Base-by-base conservation (phyloP, 2,329 filamentous ascomycete species). In the Curvularia lunata region DNA sequence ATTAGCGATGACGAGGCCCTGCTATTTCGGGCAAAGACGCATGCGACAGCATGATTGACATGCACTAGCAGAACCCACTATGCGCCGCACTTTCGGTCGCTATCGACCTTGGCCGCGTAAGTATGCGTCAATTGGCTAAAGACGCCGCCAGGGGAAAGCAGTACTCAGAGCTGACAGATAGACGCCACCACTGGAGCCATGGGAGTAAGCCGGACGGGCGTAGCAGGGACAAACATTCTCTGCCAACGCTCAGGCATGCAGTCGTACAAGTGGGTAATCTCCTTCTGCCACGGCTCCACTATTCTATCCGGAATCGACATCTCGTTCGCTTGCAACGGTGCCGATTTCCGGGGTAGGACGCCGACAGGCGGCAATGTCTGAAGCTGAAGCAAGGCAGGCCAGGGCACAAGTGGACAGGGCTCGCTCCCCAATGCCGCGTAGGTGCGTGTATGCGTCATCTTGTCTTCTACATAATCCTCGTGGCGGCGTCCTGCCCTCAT, bases 231-330 rank as follows among this genome's bases (percentile, higher is more conserved):
- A 28, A 21, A 13, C 27, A 21, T 25, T 32, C n/a, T 45, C 38
- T 54, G 52, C 32, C 25, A 47, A 66, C 51, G 65, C 65, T 65
- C 65, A 54, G 55, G 12, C 46, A 48, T 51, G 58, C 46, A 60
- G 51, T 37, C 40, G 58, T 63, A 57, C 64, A 51, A 68, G 38
- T 65, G 63, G 66, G 18, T 41, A 50, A 25, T 16, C 8, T 10
- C 16, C 16, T 10, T 7, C 9, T 41, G 40, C 32, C 32, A 59
- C 55, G 54, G 56, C 30, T 60, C 49, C 42, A 48, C 50, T 8
- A 16, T n/a, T 23, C 23, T 34, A 21, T 30, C 28, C 28, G 28
- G 9, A 25, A 25, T 30, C 49, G 19, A 27, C 27, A 21, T 23
- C 23, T 21, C 30, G 41, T 13, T 30, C 27, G 40, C 18, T 52